Base-by-base conservation (phyloP, 805 yeast genomes). In the Cyberlindnera veronae region DNA sequence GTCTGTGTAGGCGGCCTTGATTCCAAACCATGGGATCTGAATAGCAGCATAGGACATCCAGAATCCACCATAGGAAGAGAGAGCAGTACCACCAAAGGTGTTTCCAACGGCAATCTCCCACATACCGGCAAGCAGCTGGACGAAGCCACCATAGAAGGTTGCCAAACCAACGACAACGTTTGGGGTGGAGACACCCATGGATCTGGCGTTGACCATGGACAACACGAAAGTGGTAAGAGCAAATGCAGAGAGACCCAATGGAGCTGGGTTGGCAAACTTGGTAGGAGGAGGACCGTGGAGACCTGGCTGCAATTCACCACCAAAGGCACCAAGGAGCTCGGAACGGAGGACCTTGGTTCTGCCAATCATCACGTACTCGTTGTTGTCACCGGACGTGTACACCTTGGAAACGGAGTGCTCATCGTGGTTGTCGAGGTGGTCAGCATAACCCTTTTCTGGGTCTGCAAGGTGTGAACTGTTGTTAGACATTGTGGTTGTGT, bases 281-380 rank as follows among this genome's bases (percentile, higher is more conserved):
- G 81, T 79, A 8, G 65, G 57, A 13, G 91, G 73, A 5, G 77
- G 72, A n/a, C 74, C 70, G 21, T 76, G 61, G 41, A 68, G 34
- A 69, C 87, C 91, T 18, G 93, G 87, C 50, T 80, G 79, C 58
- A 84, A 66, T 15, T 84, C 72, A 80, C 96, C 96, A 61, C 95
- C 96, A 49, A 84, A 84, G 3, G 91, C 91, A 19, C 62, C 62
- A 38, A 68, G 63, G 41, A 84, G 67, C 36, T 84, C 90, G 38
- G 69, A 60, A 51, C 72, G 76, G 40, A 77, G 68, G 46, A 82
- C 87, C 60, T 75, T 80, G 46, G 82, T 79, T 53, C 79, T 72
- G 4, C 95, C 96, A 49, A 87, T 75, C 47, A 69, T 77, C 41
- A 87, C 69, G 57, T 77, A 80, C 33, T 82, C 83, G 30, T 79